Evolutionary conservation across 1,284 basidiomycete species (phyloP).

Genomic region (Puccinia horiana): DNA sequence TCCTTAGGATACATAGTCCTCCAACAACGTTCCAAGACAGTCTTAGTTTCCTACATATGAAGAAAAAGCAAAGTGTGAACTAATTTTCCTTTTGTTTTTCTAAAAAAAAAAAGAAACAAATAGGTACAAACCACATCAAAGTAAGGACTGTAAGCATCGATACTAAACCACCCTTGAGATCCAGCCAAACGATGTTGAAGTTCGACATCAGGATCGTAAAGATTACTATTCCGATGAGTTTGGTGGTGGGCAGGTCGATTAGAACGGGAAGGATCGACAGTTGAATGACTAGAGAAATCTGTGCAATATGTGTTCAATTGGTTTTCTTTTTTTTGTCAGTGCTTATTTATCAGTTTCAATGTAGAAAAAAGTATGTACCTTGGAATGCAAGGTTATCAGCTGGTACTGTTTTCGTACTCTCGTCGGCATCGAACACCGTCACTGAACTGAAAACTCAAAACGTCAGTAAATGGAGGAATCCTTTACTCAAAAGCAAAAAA

Average conservation of each 20-base stretch:
- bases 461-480: neutral
- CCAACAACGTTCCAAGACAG: conserved; percentile 60
- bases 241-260: neutral
- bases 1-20: conserved; percentile 61
- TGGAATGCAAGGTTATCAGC: conserved; percentile 40
- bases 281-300: conserved; percentile 27
- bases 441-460: conserved; percentile 17
- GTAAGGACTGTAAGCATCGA: conserved; percentile 42
- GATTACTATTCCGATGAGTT: no score
- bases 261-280: conserved; percentile 17
- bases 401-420: conserved; percentile 7
- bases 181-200: conserved; percentile 9
- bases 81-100: no score
- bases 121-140: conserved; percentile 39
- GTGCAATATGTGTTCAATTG: neutral
- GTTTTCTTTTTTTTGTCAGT: neutral
- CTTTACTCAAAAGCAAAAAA: neutral
- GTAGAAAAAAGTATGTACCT: neutral
- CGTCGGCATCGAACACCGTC: conserved; percentile 45
- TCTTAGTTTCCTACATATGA: conserved; percentile 50
- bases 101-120: neutral
- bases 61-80: neutral
- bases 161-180: conserved; percentile 36
- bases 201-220: conserved; percentile 44
- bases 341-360: neutral